A percentile compares a stretch with the other conserved stretches of the same genome.
Conservation (phyloP, 1,139 yeast genomes). For the Hyphopichia pseudoburtonii region DNA sequence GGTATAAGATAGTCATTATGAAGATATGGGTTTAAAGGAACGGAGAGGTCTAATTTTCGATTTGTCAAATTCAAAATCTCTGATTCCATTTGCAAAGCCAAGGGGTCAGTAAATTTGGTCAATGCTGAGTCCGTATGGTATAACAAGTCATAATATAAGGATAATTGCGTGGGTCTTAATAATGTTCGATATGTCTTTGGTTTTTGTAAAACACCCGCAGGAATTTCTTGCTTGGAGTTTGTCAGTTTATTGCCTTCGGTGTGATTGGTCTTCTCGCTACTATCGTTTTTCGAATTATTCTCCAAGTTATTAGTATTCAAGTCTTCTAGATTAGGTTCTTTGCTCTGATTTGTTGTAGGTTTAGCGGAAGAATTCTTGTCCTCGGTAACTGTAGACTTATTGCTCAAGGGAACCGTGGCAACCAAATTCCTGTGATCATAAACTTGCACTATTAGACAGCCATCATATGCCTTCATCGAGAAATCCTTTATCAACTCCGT, state of each 20-base stretch:
- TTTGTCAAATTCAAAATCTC: slow-evolving; percentile 78
- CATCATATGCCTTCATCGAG: slow-evolving; percentile 80
- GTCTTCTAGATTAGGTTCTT: background rate
- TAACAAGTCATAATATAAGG: slow-evolving; percentile 81
- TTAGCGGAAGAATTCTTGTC: slow-evolving; percentile 6
- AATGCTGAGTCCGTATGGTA: slow-evolving; percentile 79
- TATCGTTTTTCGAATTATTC: slow-evolving; percentile 1
- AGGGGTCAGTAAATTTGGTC: slow-evolving; percentile 73
- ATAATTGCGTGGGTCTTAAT: slow-evolving; percentile 75
- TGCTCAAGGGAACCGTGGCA: slow-evolving; percentile 1
- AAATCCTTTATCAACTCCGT: slow-evolving; percentile 88
- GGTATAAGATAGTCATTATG: slow-evolving; percentile 49
- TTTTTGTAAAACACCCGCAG: slow-evolving; percentile 19
- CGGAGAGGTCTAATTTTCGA: slow-evolving; percentile 71
- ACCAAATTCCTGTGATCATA: slow-evolving; percentile 64
- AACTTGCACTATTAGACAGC: slow-evolving; percentile 81
- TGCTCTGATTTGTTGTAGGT: background rate
- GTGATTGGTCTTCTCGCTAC: background rate
- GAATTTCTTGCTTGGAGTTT: slow-evolving; percentile 1
- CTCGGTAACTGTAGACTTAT: slow-evolving; percentile 7
- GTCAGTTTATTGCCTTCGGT: background rate
- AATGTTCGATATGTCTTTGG: slow-evolving; percentile 78
- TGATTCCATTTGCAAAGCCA: slow-evolving; percentile 77
- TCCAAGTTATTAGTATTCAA: background rate
- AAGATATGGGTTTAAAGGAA: slow-evolving; percentile 67